Conservation (phyloP, 495 filamentous ascomycete species). For the Daldinia caldariorum region DNA sequence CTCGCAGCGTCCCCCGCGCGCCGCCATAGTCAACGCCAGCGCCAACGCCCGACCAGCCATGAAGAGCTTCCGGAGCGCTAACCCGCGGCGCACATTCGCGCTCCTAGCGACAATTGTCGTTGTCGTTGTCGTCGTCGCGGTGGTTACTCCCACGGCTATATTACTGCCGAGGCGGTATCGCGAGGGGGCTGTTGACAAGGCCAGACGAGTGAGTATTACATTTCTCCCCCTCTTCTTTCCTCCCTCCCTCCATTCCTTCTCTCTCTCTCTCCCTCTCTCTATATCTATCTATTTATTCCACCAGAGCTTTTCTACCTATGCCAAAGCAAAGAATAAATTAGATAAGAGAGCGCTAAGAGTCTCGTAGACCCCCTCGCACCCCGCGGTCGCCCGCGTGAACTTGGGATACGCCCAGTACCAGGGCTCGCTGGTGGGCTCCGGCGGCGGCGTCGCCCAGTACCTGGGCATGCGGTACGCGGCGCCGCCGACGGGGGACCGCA, state of each 20-base stretch:
- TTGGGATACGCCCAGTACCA: slow-evolving; percentile 58
- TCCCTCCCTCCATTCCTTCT: not conserved
- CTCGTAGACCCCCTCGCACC: slow-evolving; percentile 21
- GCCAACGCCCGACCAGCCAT: no score
- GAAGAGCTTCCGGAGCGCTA: slow-evolving; percentile 7
- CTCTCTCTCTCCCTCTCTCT: not conserved
- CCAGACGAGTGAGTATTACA: slow-evolving; percentile 7
- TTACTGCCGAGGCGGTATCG: slow-evolving; percentile 21
- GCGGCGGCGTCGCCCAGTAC: slow-evolving; percentile 52
- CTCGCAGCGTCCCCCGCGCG: not conserved
- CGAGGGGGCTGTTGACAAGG: slow-evolving; percentile 10
- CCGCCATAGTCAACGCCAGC: no score
- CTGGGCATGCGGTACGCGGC: slow-evolving; percentile 59
- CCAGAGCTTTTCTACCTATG: no score
- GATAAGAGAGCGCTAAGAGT: not conserved
- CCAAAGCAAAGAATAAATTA: not conserved
- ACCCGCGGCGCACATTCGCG: slow-evolving; percentile 18
- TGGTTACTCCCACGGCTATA: slow-evolving; percentile 17
- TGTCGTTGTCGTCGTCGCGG: slow-evolving; percentile 4
- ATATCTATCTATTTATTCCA: not conserved
- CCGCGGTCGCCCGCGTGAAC: slow-evolving; percentile 43
- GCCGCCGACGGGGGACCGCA: slow-evolving; percentile 51
- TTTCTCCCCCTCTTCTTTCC: not conserved
- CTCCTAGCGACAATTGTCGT: slow-evolving; percentile 1
- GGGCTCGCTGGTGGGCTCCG: slow-evolving; percentile 42